Evolutionary conservation across 1,139 yeast genomes (phyloP).

Genomic region (Debaryomyces sp.): DNA sequence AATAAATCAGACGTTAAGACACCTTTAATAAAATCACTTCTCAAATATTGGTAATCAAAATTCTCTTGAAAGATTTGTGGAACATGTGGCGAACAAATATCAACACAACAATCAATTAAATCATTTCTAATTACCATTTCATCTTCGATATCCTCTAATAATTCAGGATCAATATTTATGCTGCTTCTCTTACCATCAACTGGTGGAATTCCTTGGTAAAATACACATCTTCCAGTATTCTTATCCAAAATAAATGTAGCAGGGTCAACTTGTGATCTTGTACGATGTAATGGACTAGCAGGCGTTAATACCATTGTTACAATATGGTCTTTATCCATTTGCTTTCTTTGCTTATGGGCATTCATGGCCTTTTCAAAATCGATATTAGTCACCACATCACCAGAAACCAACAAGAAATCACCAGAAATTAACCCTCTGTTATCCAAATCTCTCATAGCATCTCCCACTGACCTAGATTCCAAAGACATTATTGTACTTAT

Average conservation of each 20-base stretch:
- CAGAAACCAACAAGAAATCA: slow-evolving; percentile 87
- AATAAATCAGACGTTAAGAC: slow-evolving; percentile 87
- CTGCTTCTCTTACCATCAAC: slow-evolving; percentile 55
- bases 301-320: slow-evolving; percentile 91
- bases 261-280: slow-evolving; percentile 77
- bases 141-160: slow-evolving; percentile 71
- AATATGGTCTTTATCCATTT: slow-evolving; percentile 83
- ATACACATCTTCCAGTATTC: slow-evolving; percentile 72
- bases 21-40: slow-evolving; percentile 89
- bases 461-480: slow-evolving; percentile 92
- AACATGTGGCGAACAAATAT: slow-evolving; percentile 91
- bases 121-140: slow-evolving; percentile 85
- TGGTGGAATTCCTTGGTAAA: slow-evolving; percentile 75
- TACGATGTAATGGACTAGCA: slow-evolving; percentile 84
- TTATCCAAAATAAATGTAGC: slow-evolving; percentile 84
- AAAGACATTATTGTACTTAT: slow-evolving; percentile 80
- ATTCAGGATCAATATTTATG: slow-evolving; percentile 81
- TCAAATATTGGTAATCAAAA: slow-evolving; percentile 85
- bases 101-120: slow-evolving; percentile 93
- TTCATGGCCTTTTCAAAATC: slow-evolving; percentile 75
- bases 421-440: slow-evolving; percentile 85
- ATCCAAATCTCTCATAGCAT: slow-evolving; percentile 94
- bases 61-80: slow-evolving; percentile 96
- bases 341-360: slow-evolving; percentile 71
- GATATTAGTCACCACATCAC: slow-evolving; percentile 91